Evolutionary conservation across 2,329 filamentous ascomycete species (phyloP).

Genomic region (Neopestalotiopsis rosae): DNA sequence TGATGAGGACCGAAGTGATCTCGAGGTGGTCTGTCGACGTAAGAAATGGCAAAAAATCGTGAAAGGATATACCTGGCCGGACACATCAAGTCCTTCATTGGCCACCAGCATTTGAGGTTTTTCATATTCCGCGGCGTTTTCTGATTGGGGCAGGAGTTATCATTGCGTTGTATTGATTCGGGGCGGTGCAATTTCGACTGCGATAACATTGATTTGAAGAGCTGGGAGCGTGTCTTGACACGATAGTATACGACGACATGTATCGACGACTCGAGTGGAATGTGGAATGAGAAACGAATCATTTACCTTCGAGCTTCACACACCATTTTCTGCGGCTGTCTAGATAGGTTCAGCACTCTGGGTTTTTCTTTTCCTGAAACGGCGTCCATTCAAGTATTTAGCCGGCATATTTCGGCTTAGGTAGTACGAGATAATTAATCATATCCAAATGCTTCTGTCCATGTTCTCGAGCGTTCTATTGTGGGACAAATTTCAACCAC

Average conservation of each 20-base stretch:
- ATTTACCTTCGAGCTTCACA: neutral
- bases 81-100: neutral
- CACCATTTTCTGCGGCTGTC: neutral
- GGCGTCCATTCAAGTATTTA: neutral
- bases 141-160: neutral
- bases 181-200: neutral
- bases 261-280: conserved; percentile 8
- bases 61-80: conserved; percentile 18
- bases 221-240: neutral
- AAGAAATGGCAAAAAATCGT: neutral
- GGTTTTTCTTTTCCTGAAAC: neutral
- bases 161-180: neutral
- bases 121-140: conserved; percentile 13
- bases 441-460: neutral
- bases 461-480: neutral
- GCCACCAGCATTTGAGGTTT: conserved; percentile 5
- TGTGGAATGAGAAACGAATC: conserved; percentile 8
- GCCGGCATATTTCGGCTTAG: neutral
- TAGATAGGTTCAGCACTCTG: conserved; percentile 1
- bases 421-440: neutral
- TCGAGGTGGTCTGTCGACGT: neutral
- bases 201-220: neutral
- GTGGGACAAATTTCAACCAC: neutral
- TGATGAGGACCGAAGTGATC: conserved; percentile 23
- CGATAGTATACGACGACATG: conserved; percentile 10